Evolutionary conservation across 2,329 filamentous ascomycete species (phyloP), one percentile per base, ranked within the genome.

Genomic region (Trichophyton rubrum): DNA sequence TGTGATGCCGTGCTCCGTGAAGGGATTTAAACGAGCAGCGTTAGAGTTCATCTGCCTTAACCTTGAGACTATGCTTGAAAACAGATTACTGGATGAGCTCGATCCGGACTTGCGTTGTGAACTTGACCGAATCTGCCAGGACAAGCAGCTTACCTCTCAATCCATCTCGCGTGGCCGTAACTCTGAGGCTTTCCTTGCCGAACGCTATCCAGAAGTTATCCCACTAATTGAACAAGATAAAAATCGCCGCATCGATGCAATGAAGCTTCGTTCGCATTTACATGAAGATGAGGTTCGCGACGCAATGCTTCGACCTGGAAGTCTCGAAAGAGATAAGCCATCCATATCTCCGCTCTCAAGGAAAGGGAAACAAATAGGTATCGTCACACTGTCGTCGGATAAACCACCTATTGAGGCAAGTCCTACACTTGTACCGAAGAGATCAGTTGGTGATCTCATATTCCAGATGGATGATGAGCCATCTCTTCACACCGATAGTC

Each of bases 31-130:
- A 72, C 83, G 93, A 66, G 87, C 88, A 8, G 89, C 88, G 0
- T 77, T 97, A 33, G 89, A 96, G 71, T 99, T 96, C 69, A 84
- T 96, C 22, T 96, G 90, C 67, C 77, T 96, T 51, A 95, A 96
- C 68, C 79, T 97, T 61, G 93, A 99, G 72, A 84, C 85, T 5
- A 89, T 97, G 80, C 83, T 99, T 58, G 90, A 96, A 68, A 96
- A 95, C 64, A 82, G 83, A 66, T 80, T 92, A 15, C 80, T 99
- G 2, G 88, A 95, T 65, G 87, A 90, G 61, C 81, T 99, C 15
- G 91, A 97, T 59, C 84, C 88, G 47, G 87, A 95, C 62, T 75
- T 97, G n/a, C 75, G 96, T 15, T 68, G 81, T 2, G 89, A 96
- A 59, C 80, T 99, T 2, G 90, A 96, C 69, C 78, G 82, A 57